Conservation (phyloP, 1,284 basidiomycete genomes). For the Quambalaria eucalypti region DNA sequence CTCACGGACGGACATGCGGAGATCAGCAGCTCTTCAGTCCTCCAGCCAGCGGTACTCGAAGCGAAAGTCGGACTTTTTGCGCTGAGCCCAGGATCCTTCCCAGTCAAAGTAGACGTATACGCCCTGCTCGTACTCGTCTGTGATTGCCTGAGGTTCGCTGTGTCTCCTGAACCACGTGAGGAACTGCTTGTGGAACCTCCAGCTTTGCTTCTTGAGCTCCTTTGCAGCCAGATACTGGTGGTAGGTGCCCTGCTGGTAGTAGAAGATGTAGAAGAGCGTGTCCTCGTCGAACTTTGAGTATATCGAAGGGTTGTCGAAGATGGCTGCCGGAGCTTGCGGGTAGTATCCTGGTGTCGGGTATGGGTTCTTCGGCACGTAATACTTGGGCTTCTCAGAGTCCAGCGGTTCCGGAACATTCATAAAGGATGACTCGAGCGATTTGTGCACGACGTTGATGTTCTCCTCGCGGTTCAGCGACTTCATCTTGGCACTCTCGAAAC, state of each 20-base stretch:
- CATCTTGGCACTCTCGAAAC: slow-evolving; percentile 90
- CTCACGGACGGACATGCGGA: too few relatives aligned
- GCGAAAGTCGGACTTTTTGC: slow-evolving; percentile 91
- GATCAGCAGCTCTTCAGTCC: background rate
- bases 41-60: slow-evolving; percentile 46
- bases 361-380: slow-evolving; percentile 90
- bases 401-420: slow-evolving; percentile 79
- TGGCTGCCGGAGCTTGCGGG: slow-evolving; percentile 73
- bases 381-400: slow-evolving; percentile 62
- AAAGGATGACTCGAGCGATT: slow-evolving; percentile 82
- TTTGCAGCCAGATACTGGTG: slow-evolving; percentile 96
- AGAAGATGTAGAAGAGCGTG: slow-evolving; percentile 97
- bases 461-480: slow-evolving; percentile 76
- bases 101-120: slow-evolving; percentile 54
- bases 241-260: slow-evolving; percentile 92
- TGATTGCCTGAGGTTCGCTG: slow-evolving; percentile 97
- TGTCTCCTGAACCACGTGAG: slow-evolving; percentile 99
- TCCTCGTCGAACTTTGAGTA: slow-evolving; percentile 92
- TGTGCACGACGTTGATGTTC: slow-evolving; percentile 63
- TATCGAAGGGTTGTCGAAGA: slow-evolving; percentile 74
- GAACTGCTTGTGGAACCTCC: slow-evolving; percentile 99
- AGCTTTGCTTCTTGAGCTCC: slow-evolving; percentile 93
- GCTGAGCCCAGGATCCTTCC: slow-evolving; percentile 70
- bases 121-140: slow-evolving; percentile 98
- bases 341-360: slow-evolving; percentile 89